Base-by-base conservation (phyloP, 2,329 filamentous ascomycete genomes). In the Trichoderma sp. region DNA sequence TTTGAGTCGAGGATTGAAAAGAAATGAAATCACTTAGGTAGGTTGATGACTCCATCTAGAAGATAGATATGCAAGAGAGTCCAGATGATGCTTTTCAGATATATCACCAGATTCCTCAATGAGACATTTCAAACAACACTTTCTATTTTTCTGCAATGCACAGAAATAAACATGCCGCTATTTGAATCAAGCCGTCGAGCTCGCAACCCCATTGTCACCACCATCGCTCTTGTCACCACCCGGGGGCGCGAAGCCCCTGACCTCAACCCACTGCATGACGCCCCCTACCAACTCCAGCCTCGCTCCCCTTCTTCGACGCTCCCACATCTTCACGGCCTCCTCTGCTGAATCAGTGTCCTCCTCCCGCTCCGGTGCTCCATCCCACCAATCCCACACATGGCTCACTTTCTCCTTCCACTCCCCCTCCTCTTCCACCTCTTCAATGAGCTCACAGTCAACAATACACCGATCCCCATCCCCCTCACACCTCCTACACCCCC, bases 401-500 rank as follows among this genome's bases (percentile, higher is more conserved):
- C 5, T 6, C n/a, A 50, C 32, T 20, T 61, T 13, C 36, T 63
- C 23, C 61, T 59, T 58, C 59, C 3, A 8, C 9, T 39, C 20
- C 1, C 23, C 12, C 7, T 15, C 28, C 8, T 9, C 53, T 28
- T 17, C 43, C 12, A 28, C 32, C 23, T 67, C 50, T 20, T 57
- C 50, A 63, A 13, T 8, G 2, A n/a, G 8, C 28, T 30, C 50
- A 30, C 30, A 47, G 5, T 68, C 43, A 13, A 70, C 75, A 32
- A 74, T 74, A 73, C 74, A 82, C 71, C 23, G 74, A 62, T 74
- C 73, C 11, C 75, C 78, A 63, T 76, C 78, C 68, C 73, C 71
- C 55, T 32, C 71, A 34, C 75, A 79, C 71, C 75, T 76, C 63
- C 63, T 69, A 66, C 75, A 79, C 57, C 34, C 43, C 36, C 53